Evolutionary conservation across 2,329 filamentous ascomycete genomes (phyloP).

Genomic region (Pestalotiopsis sp.): DNA sequence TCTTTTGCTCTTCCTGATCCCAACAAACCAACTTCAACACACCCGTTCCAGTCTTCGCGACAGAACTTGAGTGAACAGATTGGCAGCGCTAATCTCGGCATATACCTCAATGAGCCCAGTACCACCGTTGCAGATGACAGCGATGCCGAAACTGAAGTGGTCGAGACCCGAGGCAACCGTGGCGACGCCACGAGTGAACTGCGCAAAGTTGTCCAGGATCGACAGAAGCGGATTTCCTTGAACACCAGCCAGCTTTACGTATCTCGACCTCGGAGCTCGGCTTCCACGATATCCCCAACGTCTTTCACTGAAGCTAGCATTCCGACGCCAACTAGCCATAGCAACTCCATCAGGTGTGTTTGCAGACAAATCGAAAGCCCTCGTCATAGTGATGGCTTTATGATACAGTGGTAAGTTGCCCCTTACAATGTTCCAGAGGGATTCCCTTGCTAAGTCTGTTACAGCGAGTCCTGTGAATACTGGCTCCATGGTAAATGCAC

Average conservation of each 20-base stretch:
- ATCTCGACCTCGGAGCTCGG: slow-evolving; percentile 25
- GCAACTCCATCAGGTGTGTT: slow-evolving; percentile 54
- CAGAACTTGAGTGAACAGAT: slow-evolving; percentile 52
- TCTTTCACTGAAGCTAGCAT: slow-evolving; percentile 50
- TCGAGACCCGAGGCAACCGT: slow-evolving; percentile 39
- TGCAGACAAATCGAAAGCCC: slow-evolving; percentile 42
- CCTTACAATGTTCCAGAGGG: not conserved
- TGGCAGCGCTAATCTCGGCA: slow-evolving; percentile 38
- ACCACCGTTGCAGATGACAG: slow-evolving; percentile 47
- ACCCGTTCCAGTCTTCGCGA: slow-evolving; percentile 46
- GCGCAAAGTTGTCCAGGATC: slow-evolving; percentile 55
- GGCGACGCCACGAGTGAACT: slow-evolving; percentile 63
- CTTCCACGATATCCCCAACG: slow-evolving; percentile 48
- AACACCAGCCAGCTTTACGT: slow-evolving; percentile 35
- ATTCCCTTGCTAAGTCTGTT: slow-evolving; percentile 14
- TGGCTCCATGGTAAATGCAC: slow-evolving; percentile 65
- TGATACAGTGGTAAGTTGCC: slow-evolving; percentile 61
- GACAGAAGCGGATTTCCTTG: slow-evolving; percentile 41
- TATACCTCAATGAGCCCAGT: slow-evolving; percentile 34
- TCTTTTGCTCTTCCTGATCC: slow-evolving; percentile 54
- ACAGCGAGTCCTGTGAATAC: slow-evolving; percentile 64
- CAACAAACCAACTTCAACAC: slow-evolving; percentile 42
- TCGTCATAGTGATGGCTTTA: slow-evolving; percentile 49
- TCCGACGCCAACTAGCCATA: slow-evolving; percentile 44
- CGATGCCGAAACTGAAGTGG: slow-evolving; percentile 59